phyloP scores from a whole-genome alignment of 176 grass and related monocot species.

The Triticum timopheevii region DNA sequence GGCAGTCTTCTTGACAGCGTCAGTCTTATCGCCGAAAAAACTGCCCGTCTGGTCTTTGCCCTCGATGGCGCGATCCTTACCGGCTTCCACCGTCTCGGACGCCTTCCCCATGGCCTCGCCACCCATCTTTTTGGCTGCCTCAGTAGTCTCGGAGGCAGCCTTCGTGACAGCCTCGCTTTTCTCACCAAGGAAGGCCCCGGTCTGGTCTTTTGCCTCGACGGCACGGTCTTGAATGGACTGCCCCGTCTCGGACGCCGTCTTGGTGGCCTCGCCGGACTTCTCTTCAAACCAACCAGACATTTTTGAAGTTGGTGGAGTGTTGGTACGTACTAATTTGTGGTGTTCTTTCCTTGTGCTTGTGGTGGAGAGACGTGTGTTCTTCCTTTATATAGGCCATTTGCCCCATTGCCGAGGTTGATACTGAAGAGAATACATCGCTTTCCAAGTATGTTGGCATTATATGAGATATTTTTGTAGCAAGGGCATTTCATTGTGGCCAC shows the following conservation, averaged over 20 bases:
- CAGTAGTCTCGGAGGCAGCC: constrained; percentile 38
- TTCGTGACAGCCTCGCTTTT: neutral
- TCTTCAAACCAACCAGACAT: neutral
- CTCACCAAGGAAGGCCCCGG: neutral
- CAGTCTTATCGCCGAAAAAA: constrained; percentile 25
- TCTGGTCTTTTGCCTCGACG: constrained; percentile 1
- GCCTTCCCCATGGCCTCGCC: neutral
- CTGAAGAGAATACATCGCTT: neutral
- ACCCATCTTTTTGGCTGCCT: constrained; percentile 37
- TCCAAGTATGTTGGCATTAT: neutral
- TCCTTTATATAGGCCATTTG: neutral
- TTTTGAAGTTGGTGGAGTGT: neutral
- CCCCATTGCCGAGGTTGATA: neutral
- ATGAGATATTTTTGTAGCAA: neutral
- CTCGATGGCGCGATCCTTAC: constrained; percentile 12
- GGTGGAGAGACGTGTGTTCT: neutral
- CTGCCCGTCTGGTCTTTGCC: constrained; percentile 37
- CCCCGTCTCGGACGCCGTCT: neutral
- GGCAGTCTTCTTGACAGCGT: constrained; percentile 44
- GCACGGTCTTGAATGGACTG: constrained; percentile 11
- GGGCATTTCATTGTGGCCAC: neutral
- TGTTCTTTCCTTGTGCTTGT: neutral
- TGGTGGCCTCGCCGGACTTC: neutral
- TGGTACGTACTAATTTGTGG: neutral
- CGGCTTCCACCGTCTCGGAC: neutral